Conservation (phyloP, 805 yeast genomes). For the Pichia cabralensis region DNA sequence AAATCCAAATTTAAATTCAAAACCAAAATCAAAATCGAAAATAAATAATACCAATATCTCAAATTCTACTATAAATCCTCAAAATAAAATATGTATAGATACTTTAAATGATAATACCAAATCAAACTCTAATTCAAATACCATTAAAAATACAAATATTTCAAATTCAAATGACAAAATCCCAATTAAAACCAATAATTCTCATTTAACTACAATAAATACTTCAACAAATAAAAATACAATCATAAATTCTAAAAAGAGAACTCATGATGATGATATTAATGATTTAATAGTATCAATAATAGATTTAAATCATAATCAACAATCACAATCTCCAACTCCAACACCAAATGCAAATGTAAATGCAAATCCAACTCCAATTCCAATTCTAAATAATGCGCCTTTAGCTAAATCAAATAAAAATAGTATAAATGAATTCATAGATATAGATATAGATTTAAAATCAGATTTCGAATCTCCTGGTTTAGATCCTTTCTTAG, state of each 20-base stretch:
- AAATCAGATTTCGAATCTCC: constrained; percentile 2
- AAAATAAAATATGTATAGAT: no score
- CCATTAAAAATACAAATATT: neutral
- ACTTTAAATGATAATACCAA: neutral
- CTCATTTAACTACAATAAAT: no score
- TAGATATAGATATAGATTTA: no score
- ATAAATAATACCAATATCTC: neutral
- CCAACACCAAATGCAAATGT: no score
- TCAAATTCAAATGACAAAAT: neutral
- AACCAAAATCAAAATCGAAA: neutral
- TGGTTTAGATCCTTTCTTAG: constrained; percentile 13
- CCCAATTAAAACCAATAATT: neutral
- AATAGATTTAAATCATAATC: constrained; percentile 25
- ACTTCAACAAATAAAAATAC: constrained; percentile 10
- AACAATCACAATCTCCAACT: neutral
- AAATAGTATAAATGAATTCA: no score
- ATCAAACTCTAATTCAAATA: constrained; percentile 3
- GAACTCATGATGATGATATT: constrained; percentile 27
- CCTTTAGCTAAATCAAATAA: no score
- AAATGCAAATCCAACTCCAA: neutral
- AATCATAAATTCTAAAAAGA: constrained; percentile 3
- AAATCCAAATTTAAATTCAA: no score
- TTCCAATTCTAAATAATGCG: no score
- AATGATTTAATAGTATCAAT: constrained; percentile 27
- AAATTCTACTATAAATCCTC: no score